Percentiles rank a stretch among this genome's conserved stretches.
Conservation (phyloP, 768 basidiomycete species). For the Trametes meyenii region DNA sequence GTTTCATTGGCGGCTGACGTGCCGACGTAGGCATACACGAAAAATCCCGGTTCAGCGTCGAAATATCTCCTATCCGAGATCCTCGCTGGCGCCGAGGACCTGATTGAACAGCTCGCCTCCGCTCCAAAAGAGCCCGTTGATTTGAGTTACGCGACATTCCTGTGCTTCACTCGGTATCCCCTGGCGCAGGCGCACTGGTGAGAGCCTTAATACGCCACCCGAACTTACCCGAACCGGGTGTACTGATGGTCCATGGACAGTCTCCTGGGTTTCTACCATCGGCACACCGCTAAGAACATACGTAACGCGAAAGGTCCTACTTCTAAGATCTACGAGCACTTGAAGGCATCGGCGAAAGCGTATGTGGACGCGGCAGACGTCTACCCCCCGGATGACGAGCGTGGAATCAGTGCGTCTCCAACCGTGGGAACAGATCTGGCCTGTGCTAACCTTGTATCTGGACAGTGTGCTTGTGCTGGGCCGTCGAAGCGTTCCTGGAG, state of each 20-base stretch:
- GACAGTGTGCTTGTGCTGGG: slow-evolving; percentile 19
- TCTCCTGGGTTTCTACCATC: slow-evolving; percentile 20
- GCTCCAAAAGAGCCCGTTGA: not conserved
- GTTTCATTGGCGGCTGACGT: too few species aligned
- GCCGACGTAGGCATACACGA: not conserved
- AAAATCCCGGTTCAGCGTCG: not conserved
- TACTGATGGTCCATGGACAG: not conserved
- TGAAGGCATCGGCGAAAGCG: not conserved
- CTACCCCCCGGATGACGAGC: slow-evolving; percentile 23
- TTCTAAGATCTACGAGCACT: not conserved
- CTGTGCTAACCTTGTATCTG: not conserved
- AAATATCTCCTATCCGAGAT: slow-evolving; percentile 1
- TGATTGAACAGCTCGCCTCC: not conserved
- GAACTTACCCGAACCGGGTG: not conserved
- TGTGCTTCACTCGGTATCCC: slow-evolving; percentile 10
- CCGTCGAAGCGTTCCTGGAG: slow-evolving; percentile 8
- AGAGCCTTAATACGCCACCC: not conserved
- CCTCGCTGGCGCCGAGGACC: slow-evolving; percentile 4
- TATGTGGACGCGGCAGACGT: slow-evolving; percentile 12
- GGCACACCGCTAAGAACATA: slow-evolving; percentile 6
- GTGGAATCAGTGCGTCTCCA: slow-evolving; percentile 2
- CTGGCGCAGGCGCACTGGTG: slow-evolving; percentile 7
- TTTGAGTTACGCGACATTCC: not conserved
- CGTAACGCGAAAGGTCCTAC: not conserved
- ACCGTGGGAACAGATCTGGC: not conserved